Conservation (phyloP, 129 eudicot species). For the Ambrosia artemisiifolia region DNA sequence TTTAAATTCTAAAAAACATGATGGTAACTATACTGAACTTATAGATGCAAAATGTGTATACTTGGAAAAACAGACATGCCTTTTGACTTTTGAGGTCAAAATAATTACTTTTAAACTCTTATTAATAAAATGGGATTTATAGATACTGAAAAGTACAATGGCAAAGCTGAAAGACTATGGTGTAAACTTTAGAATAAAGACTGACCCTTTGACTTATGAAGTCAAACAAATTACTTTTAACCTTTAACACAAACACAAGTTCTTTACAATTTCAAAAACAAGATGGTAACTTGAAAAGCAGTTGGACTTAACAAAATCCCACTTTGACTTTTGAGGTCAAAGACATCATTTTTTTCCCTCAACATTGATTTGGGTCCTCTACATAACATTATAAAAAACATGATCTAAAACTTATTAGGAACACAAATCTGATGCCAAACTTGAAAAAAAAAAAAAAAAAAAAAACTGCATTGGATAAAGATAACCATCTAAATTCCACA, state of each 20-base stretch:
- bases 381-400: neutral
- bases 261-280: neutral
- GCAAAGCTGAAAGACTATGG: neutral
- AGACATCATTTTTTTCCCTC: too few relatives aligned
- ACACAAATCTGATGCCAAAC: neutral
- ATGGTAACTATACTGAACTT: neutral
- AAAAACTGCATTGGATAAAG: neutral
- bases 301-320: neutral
- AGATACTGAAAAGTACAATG: neutral
- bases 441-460: neutral
- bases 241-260: neutral
- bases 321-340: slow-evolving; percentile 16
- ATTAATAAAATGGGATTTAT: neutral
- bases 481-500: neutral
- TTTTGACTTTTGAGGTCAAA: neutral
- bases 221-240: neutral
- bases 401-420: neutral
- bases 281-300: slow-evolving; percentile 2
- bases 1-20: neutral
- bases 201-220: slow-evolving; percentile 14
- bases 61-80: neutral
- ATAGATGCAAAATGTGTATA: neutral
- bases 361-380: slow-evolving; percentile 1
- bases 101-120: neutral
- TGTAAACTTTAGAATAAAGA: neutral